Conservation (phyloP, 495 filamentous ascomycete species). For the Parmelia sp. region DNA sequence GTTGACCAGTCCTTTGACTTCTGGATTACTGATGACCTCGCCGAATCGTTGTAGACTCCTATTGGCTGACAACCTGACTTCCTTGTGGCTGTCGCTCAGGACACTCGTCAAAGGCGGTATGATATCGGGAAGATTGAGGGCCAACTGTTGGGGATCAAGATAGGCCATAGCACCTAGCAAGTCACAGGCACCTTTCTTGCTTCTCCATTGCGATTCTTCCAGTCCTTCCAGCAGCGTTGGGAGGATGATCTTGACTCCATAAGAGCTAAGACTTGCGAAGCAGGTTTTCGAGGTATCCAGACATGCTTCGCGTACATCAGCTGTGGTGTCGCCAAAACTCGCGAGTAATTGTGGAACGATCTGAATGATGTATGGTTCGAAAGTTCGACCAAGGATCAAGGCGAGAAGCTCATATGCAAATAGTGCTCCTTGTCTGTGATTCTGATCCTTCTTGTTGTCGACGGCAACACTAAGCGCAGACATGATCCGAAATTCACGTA, state of each 20-base stretch:
- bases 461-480: constrained; percentile 65
- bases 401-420: constrained; percentile 88
- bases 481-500: constrained; percentile 83
- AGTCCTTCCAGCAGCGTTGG: constrained; percentile 89
- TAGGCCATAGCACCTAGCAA: constrained; percentile 97
- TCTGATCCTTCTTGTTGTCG: constrained; percentile 87
- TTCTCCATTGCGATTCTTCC: constrained; percentile 93
- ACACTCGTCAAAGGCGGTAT: constrained; percentile 92
- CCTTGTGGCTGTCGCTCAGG: constrained; percentile 95
- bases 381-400: constrained; percentile 73
- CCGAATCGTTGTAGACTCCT: constrained; percentile 94
- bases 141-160: constrained; percentile 87
- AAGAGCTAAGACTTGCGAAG: constrained; percentile 88
- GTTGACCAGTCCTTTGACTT: constrained; percentile 83
- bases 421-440: constrained; percentile 81
- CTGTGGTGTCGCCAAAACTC: constrained; percentile 80
- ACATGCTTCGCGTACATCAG: constrained; percentile 87
- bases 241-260: constrained; percentile 88
- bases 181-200: constrained; percentile 96
- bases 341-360: constrained; percentile 85
- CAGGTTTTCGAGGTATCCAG: constrained; percentile 89
- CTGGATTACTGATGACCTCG: constrained; percentile 96
- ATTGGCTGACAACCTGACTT: constrained; percentile 86
- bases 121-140: constrained; percentile 86
- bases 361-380: constrained; percentile 94